Base-by-base conservation (phyloP, 208 protist genomes). In the Acanthamoeba royreba region DNA sequence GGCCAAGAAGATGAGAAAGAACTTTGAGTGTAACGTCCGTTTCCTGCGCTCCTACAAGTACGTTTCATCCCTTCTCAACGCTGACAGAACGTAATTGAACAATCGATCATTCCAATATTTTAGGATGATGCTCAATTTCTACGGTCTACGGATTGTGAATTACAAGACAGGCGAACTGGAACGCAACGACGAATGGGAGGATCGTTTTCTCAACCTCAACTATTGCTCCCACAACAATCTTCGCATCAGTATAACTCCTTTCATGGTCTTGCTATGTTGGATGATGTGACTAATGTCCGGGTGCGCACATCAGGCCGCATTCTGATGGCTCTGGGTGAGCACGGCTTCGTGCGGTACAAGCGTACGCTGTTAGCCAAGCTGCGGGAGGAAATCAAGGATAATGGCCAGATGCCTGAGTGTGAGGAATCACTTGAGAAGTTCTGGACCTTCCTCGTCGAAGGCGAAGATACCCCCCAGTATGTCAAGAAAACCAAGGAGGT, bases 201-300 rank as follows among this genome's bases (percentile, higher is more conserved):
- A 88, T 7, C 81, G 81, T 38, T 88, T 66, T 47, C 49, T 88
- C 47, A 88, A 88, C 7, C 81, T 88, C 81, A 88, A 88, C 49
- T 88, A 63, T 22, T 88, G 81, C 47, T 88, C 81, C 33, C 81
- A 88, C 81, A 88, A 88, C 81, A 88, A 88, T 47, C 81, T 88
- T 38, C 81, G 81, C 25, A 88, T 88, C 81, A 88, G 81, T 88
- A 61, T 11, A 13, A 33, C 19, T n/a, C 4, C 77, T 11, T 35
- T 28, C 77, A 17, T 33, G 66, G n/a, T 77, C 2, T 13, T 42
- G n/a, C 66, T 13, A 19, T 77, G n/a, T 77, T 9, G n/a, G n/a
- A 25, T 8, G 1, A 19, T 42, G 35, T 9, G 33, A 13, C 38
- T 5, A 77, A 22, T 42, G 66, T n/a, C 38, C n/a, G 8, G 15